Evolutionary conservation across 495 filamentous ascomycete genomes (phyloP).

Genomic region (Hyaloscypha finlandica): DNA sequence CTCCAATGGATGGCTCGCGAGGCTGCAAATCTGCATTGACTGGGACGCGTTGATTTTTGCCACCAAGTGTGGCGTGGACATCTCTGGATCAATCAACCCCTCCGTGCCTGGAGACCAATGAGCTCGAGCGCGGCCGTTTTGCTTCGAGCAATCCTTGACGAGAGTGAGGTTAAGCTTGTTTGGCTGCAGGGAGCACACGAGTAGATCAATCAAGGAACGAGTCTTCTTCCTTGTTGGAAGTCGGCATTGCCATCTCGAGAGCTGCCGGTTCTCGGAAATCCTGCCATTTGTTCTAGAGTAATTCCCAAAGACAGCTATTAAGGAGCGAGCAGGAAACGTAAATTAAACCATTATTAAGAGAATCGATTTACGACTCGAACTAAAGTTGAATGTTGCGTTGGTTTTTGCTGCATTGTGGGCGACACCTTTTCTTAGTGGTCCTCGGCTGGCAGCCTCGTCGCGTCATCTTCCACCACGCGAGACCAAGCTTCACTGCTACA

Average conservation of each 20-base stretch:
- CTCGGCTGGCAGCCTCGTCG: not conserved
- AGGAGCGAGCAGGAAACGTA: too few species aligned
- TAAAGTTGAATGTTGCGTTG: too few species aligned
- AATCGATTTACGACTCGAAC: too few species aligned
- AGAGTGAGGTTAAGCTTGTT: constrained; percentile 6
- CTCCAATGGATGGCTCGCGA: not conserved
- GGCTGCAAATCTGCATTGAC: not conserved
- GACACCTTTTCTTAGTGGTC: not conserved
- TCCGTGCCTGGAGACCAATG: not conserved
- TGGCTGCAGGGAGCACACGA: constrained; percentile 1
- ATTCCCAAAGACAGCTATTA: too few species aligned
- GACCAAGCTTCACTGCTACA: not conserved
- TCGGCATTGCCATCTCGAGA: not conserved
- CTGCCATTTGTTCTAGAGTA: too few species aligned
- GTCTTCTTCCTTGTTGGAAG: not conserved
- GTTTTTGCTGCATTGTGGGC: too few species aligned
- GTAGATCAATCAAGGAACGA: not conserved
- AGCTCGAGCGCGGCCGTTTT: not conserved
- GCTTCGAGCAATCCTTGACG: constrained; percentile 4
- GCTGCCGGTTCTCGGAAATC: not conserved
- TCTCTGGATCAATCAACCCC: not conserved
- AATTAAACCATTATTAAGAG: too few species aligned
- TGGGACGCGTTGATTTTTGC: not conserved
- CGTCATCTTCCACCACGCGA: not conserved
- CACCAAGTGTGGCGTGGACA: not conserved